These are phyloP conservation scores for Trichoderma atroviride DNA, from an alignment of 2,329 filamentous ascomycete genomes.

Conservation along the genomic window DNA sequence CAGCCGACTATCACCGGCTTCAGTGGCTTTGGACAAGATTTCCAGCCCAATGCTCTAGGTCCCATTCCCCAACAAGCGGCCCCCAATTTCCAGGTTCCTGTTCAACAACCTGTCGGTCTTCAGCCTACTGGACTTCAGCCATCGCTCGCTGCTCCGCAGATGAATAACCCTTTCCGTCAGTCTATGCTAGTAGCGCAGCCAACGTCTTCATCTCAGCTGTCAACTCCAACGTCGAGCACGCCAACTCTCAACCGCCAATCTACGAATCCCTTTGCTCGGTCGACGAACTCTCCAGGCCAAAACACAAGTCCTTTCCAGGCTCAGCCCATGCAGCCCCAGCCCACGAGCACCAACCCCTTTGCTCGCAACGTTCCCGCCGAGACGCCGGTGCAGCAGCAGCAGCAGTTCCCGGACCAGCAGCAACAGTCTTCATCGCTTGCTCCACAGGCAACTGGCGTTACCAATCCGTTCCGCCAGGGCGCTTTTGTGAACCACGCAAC, in stretches of 20 bases:
- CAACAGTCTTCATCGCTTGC: slow-evolving; percentile 57
- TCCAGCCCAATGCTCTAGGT: slow-evolving; percentile 56
- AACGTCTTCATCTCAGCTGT: slow-evolving; percentile 45
- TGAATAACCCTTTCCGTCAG: slow-evolving; percentile 90
- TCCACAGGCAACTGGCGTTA: slow-evolving; percentile 81
- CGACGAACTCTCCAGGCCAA: slow-evolving; percentile 35
- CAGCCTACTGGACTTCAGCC: slow-evolving; percentile 48
- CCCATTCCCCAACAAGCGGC: slow-evolving; percentile 62
- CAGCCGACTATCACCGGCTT: slow-evolving; percentile 68
- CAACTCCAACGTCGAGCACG: slow-evolving; percentile 49
- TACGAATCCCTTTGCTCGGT: slow-evolving; percentile 86
- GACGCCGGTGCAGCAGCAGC: slow-evolving; percentile 18
- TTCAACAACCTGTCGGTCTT: slow-evolving; percentile 37
- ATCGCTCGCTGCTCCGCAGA: slow-evolving; percentile 53
- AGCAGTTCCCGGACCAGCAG: slow-evolving; percentile 45
- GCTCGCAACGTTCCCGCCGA: slow-evolving; percentile 46
- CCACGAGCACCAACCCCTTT: slow-evolving; percentile 64
- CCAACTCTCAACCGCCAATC: slow-evolving; percentile 60
- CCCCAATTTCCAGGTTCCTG: slow-evolving; percentile 51
- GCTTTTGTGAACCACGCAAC: slow-evolving; percentile 88
- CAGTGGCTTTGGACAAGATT: slow-evolving; percentile 70
- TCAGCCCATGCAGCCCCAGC: slow-evolving; percentile 35
- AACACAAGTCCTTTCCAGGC: slow-evolving; percentile 34
- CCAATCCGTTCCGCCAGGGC: slow-evolving; percentile 92
- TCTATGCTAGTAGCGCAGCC: slow-evolving; percentile 74